A percentile compares a stretch with the other conserved stretches of the same genome.
Evolutionary conservation across 2,329 filamentous ascomycete species (phyloP).

Genomic region (Cytospora piceae): DNA sequence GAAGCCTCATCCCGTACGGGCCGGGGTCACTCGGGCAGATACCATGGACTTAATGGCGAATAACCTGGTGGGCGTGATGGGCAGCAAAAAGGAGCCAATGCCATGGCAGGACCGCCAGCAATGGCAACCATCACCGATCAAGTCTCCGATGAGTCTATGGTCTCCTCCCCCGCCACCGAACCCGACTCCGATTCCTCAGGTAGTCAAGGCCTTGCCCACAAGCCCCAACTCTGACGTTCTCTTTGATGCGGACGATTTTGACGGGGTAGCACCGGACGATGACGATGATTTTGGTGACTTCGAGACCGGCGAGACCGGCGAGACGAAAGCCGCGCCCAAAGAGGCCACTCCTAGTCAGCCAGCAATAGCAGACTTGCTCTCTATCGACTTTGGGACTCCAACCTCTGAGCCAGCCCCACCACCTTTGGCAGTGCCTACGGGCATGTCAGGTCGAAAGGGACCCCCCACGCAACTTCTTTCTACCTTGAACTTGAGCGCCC

Average conservation of each 20-base stretch:
- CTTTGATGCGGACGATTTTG: conserved; percentile 67
- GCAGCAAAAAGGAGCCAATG: conserved; percentile 29
- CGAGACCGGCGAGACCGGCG: conserved; percentile 57
- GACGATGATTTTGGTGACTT: conserved; percentile 66
- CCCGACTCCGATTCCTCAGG: conserved; percentile 25
- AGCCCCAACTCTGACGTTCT: conserved; percentile 58
- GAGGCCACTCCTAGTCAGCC: conserved; percentile 33
- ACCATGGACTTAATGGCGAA: conserved; percentile 60
- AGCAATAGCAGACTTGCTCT: conserved; percentile 43
- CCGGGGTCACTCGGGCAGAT: conserved; percentile 49
- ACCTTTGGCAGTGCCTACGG: conserved; percentile 39
- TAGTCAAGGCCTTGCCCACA: conserved; percentile 30
- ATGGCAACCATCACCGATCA: conserved; percentile 26
- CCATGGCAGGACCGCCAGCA: conserved; percentile 31
- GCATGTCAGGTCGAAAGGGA: conserved; percentile 35
- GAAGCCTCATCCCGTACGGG: conserved; percentile 20
- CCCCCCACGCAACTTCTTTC: conserved; percentile 39
- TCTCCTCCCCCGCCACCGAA: conserved; percentile 9
- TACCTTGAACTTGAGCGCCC: conserved; percentile 37
- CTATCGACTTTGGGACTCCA: conserved; percentile 27
- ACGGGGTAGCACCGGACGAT: conserved; percentile 35
- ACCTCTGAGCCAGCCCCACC: conserved; percentile 12
- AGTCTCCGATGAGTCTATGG: conserved; percentile 11
- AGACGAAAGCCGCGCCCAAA: conserved; percentile 31
- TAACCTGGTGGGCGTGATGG: conserved; percentile 48